phyloP scores from a whole-genome alignment of 805 yeast species.

The Nakazawaea peltata region DNA sequence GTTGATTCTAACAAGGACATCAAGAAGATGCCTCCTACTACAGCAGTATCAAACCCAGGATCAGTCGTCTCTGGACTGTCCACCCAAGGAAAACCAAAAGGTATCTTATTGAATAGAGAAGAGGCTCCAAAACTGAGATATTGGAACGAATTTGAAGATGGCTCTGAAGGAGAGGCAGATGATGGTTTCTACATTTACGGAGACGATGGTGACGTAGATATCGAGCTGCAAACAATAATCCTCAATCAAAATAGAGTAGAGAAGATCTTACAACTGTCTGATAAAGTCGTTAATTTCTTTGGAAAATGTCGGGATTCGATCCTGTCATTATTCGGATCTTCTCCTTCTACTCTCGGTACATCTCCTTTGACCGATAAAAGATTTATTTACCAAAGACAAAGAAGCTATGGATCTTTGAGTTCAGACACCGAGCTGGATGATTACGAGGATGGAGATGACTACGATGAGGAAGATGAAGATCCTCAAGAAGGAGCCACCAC shows the following conservation, averaged over 20 bases:
- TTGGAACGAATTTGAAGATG: constrained; percentile 65
- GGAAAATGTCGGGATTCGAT: too few species aligned
- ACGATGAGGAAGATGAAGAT: constrained; percentile 13
- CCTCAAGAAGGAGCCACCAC: neutral
- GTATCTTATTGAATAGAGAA: constrained; percentile 23
- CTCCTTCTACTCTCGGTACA: neutral
- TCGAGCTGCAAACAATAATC: constrained; percentile 13
- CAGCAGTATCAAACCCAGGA: constrained; percentile 1
- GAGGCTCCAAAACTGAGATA: constrained; percentile 20
- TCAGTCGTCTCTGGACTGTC: neutral
- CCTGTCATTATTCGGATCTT: constrained; percentile 1
- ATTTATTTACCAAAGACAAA: neutral
- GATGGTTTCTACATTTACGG: constrained; percentile 25
- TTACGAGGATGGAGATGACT: too few species aligned
- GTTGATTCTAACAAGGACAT: constrained; percentile 25
- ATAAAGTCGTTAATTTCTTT: constrained; percentile 12
- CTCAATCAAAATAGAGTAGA: constrained; percentile 17
- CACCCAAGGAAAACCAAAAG: constrained; percentile 7
- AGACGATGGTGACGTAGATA: constrained; percentile 23
- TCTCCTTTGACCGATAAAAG: neutral
- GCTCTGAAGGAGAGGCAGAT: constrained; percentile 42
- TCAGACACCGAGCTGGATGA: constrained; percentile 7
- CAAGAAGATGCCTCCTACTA: constrained; percentile 31
- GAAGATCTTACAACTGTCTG: constrained; percentile 16
- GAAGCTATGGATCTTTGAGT: constrained; percentile 4